These are phyloP conservation scores for Macrophomina tecta DNA, from an alignment of 2,329 filamentous ascomycete species.

Conservation along the genomic window DNA sequence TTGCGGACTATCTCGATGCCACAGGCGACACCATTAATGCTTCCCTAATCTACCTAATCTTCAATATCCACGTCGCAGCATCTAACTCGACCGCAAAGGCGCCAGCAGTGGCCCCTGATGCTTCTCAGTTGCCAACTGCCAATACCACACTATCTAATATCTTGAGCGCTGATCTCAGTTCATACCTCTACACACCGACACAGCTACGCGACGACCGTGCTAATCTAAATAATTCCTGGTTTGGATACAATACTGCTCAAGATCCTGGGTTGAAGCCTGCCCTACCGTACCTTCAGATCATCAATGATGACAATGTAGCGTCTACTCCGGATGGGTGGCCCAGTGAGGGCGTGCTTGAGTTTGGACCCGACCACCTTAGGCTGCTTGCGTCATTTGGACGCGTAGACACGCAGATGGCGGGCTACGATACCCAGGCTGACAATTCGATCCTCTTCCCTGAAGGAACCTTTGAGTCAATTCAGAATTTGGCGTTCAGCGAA, in stretches of 20 bases:
- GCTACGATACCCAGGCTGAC: slow-evolving; percentile 63
- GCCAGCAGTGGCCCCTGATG: slow-evolving; percentile 49
- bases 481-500: slow-evolving; percentile 41
- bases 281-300: slow-evolving; percentile 30
- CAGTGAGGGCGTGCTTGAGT: slow-evolving; percentile 63
- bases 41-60: slow-evolving; percentile 57
- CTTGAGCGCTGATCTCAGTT: slow-evolving; percentile 55
- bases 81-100: slow-evolving; percentile 44
- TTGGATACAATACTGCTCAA: slow-evolving; percentile 35
- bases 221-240: slow-evolving; percentile 67
- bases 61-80: slow-evolving; percentile 66
- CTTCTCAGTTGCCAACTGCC: slow-evolving; percentile 51
- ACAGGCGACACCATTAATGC: slow-evolving; percentile 64
- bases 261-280: slow-evolving; percentile 1
- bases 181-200: slow-evolving; percentile 61
- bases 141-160: slow-evolving; percentile 54
- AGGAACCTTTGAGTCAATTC: slow-evolving; percentile 50
- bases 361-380: slow-evolving; percentile 56
- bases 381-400: slow-evolving; percentile 62
- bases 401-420: slow-evolving; percentile 62
- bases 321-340: slow-evolving; percentile 69
- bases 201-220: slow-evolving; percentile 58
- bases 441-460: slow-evolving; percentile 57
- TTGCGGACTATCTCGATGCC: slow-evolving; percentile 59
- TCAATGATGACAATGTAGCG: slow-evolving; percentile 38